A percentile compares a stretch with the other conserved stretches of the same genome.
These are phyloP conservation scores for Eustoma russellianum DNA, from an alignment of 257 asterid genomes.

Conservation along the genomic window DNA sequence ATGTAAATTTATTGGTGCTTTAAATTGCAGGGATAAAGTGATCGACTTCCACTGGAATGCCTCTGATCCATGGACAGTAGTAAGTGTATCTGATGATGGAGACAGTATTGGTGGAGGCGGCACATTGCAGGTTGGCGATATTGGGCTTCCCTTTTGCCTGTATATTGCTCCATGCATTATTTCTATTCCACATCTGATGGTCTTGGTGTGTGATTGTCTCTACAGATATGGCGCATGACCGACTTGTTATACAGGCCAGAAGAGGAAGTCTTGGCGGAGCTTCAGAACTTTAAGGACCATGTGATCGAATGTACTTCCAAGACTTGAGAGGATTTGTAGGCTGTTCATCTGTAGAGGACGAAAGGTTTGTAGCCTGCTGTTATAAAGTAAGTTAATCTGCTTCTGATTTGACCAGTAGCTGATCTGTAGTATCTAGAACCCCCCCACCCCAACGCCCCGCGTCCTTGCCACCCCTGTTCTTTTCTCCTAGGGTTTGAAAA, in stretches of 20 bases:
- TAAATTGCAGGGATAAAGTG: conserved; percentile 66
- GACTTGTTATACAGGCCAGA: conserved; percentile 82
- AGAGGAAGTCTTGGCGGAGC: conserved; percentile 77
- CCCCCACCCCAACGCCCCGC: too few species aligned
- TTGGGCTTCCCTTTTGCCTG: background rate
- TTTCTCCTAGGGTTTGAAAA: too few species aligned
- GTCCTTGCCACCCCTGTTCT: too few species aligned
- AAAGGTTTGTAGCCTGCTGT: too few species aligned
- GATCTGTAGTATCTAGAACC: too few species aligned
- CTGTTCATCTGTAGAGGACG: background rate
- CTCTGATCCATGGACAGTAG: conserved; percentile 86
- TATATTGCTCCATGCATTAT: background rate
- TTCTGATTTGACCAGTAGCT: too few species aligned
- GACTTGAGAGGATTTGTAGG: conserved; percentile 14
- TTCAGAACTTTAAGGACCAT: conserved; percentile 81
- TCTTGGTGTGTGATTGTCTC: background rate
- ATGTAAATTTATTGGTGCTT: background rate
- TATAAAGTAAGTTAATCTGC: too few species aligned
- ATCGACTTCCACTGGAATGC: conserved; percentile 96
- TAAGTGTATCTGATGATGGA: conserved; percentile 86
- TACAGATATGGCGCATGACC: conserved; percentile 93
- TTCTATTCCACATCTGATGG: background rate
- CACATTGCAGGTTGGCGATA: conserved; percentile 65
- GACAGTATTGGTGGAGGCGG: conserved; percentile 89
- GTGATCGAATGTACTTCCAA: conserved; percentile 63